Percentiles rank a stretch among this genome's conserved stretches.
phyloP scores from a whole-genome alignment of 805 yeast genomes.

The Metschnikowia chrysomelidarum region DNA sequence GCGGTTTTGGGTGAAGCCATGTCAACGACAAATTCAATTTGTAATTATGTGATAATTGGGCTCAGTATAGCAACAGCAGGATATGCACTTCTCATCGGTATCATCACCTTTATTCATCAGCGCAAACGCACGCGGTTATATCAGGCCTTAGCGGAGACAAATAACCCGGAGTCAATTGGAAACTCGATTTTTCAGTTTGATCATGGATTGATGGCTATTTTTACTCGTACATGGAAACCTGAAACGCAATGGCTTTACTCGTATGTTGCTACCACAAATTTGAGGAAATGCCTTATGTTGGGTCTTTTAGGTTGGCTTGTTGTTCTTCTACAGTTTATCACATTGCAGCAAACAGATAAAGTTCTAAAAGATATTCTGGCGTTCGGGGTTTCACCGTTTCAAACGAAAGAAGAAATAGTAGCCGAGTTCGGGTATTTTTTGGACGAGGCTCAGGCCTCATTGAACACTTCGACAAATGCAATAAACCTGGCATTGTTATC shows the following conservation, averaged over 20 bases:
- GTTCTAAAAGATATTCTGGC: constrained; percentile 1
- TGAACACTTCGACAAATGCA: constrained; percentile 45
- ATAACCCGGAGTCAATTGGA: constrained; percentile 11
- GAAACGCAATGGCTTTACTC: constrained; percentile 11
- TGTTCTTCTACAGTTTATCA: constrained; percentile 12
- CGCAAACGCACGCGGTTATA: constrained; percentile 6
- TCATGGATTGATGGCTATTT: constrained; percentile 10
- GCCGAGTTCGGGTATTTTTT: constrained; percentile 4
- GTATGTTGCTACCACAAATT: constrained; percentile 6
- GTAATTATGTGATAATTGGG: constrained; percentile 6
- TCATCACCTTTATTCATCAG: constrained; percentile 5
- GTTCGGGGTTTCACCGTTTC: neutral
- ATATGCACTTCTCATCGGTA: constrained; percentile 5
- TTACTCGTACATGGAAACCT: constrained; percentile 6
- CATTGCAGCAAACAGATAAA: constrained; percentile 7
- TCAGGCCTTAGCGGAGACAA: constrained; percentile 1
- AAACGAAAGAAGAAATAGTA: constrained; percentile 1
- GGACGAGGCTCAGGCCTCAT: constrained; percentile 8
- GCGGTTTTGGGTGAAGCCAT: constrained; percentile 1
- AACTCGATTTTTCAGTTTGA: constrained; percentile 9
- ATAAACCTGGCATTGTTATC: constrained; percentile 69
- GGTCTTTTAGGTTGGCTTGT: constrained; percentile 12
- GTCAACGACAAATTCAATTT: constrained; percentile 2
- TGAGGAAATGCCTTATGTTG: constrained; percentile 7
- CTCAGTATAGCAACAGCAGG: constrained; percentile 5